These are phyloP conservation scores for Xerocomus cyaneibrunnescens DNA, from an alignment of 1,284 basidiomycete species.

Conservation along the genomic window DNA sequence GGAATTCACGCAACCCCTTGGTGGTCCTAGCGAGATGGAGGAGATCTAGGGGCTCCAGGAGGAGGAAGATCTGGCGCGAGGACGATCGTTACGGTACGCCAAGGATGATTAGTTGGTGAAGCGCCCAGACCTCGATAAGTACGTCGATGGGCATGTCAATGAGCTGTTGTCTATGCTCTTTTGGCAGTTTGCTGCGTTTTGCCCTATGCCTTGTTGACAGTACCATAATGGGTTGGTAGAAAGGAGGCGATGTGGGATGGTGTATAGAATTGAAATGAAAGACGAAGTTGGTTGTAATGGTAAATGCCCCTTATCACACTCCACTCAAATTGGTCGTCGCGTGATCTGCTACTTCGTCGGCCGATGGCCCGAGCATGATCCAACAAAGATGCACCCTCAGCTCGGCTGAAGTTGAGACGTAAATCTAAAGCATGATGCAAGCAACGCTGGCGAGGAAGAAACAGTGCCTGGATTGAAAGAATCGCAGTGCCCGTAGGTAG, in stretches of 20 bases:
- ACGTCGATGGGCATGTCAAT: slow-evolving; percentile 17
- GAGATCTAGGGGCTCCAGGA: slow-evolving; percentile 39
- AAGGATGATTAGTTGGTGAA: not conserved
- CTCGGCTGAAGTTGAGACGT: not conserved
- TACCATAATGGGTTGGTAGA: slow-evolving; percentile 1
- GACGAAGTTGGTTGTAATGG: not conserved
- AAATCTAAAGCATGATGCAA: not conserved
- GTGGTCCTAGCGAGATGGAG: slow-evolving; percentile 43
- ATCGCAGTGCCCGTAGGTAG: not conserved
- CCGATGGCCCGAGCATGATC: no score
- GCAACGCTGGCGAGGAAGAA: no score
- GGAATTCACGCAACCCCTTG: slow-evolving; percentile 37
- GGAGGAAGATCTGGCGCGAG: slow-evolving; percentile 34
- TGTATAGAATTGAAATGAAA: not conserved
- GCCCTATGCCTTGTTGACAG: not conserved
- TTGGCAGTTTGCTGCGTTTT: not conserved
- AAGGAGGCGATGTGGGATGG: not conserved
- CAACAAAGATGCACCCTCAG: no score
- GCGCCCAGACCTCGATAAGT: slow-evolving; percentile 17
- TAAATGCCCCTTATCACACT: no score
- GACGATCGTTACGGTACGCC: not conserved
- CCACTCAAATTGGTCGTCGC: no score
- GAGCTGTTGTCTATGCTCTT: not conserved
- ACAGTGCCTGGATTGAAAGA: no score
- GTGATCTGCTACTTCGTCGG: no score